Evolutionary conservation across 2,329 filamentous ascomycete genomes (phyloP), one percentile per base, ranked within the genome.

Genomic region (Paracoccidioides brasiliensis): DNA sequence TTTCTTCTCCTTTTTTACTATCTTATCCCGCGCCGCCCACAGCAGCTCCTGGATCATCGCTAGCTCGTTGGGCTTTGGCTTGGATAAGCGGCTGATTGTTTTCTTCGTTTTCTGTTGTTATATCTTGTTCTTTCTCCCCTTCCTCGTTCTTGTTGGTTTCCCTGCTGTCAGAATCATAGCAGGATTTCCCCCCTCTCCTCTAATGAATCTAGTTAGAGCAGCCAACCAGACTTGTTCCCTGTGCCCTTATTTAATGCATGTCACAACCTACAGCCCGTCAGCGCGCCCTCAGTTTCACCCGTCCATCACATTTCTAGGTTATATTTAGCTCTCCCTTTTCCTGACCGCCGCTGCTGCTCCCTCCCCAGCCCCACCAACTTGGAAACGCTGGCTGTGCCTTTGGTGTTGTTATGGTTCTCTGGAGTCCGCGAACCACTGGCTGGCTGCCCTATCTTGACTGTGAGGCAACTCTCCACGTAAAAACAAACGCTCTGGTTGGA

Each of bases 301-400:
- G 22, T n/a, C 40, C 40, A 22, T 35, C 8, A 35, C 33, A 22
- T 22, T 33, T 32, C 53, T 32, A 43, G 32, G 53, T 54, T 54
- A 54, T 54, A 54, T 46, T 54, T 54, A 54, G 53, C 48, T 38
- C 44, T 33, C 6, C 44, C 44, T 22, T n/a, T 43, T 22, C 22
- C 28, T 48, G 53, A 49, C 44, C 53, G 53, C 53, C 37, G 53
- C 41, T 3, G 53, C 41, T 3, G 35, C n/a, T 35, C 15, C 15
- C 5, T n/a, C 35, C 5, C 32, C 7, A 33, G 30, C 53, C 53
- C 42, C 53, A 40, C 42, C n/a, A 54, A 40, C 22, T 35, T 32
- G 10, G 9, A n/a, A 22, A 22, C 22, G 22, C 22, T 22, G 22
- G 22, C 22, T 22, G 22, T 12, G 37, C 12, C 46, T 28, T 12